Evolutionary conservation across 345 rosid genomes (phyloP), one percentile per base, ranked within the genome.

Genomic region (Aurinia saxatilis): DNA sequence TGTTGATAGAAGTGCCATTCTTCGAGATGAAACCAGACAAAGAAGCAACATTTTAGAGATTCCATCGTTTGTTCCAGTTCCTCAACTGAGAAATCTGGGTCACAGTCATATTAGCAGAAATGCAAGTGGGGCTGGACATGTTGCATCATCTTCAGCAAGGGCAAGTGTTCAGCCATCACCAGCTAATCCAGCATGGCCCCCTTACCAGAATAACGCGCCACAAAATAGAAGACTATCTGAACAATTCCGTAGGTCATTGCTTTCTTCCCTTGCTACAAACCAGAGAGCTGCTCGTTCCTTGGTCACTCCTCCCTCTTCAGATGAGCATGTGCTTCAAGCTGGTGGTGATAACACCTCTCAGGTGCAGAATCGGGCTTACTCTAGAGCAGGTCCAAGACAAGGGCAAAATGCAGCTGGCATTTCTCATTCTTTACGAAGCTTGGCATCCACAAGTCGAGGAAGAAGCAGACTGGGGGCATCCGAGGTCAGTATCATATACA

Each of bases 391-490:
- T 35, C 48, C 79, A 58, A 82, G 96, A 58, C 95, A 80, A 57
- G 82, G 80, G 46, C 89, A 81, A 50, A 71, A 79, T 69, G 74
- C 73, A 11, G 65, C 23, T 66, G 84, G 87, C 52, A 27, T 72
- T 73, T 76, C 89, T 30, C 78, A 80, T 41, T 73, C 96, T 45
- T 50, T 82, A 51, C 82, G 80, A 66, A 77, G 76, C 62, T 69
- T 83, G 63, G 67, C 86, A 62, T 66, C 84, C 50, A 75, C 82
- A 23, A 70, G 83, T 64, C 87, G 82, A 78, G 98, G 91, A 70
- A 77, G 95, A 72, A 71, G 82, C 73, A 80, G 95, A 72, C 77
- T 79, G 51, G 73, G 55, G 37, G 83, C 76, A 40, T 83, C 96
- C 0, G 96, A 91, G 96, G 98, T 91, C 31, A 77, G 82, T 80